Evolutionary conservation across 208 protist genomes (phyloP).

Genomic region (Crithidia brevicula): DNA sequence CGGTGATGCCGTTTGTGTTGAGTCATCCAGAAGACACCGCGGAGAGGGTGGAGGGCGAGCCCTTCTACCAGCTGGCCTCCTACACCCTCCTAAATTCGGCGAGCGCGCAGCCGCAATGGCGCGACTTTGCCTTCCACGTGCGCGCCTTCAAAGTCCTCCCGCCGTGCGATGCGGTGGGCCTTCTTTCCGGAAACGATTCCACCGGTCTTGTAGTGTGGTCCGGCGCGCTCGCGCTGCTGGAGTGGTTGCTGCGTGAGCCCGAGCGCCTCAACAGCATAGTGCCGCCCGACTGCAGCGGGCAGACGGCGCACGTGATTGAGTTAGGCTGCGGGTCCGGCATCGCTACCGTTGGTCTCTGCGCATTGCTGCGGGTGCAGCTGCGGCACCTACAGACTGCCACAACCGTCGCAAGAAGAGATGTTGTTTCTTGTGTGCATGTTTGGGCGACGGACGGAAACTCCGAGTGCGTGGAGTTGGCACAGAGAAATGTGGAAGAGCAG

Average conservation of each 20-base stretch:
- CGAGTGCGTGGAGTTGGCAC: slow-evolving; percentile 32
- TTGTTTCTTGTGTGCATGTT: slow-evolving; percentile 3
- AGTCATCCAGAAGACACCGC: slow-evolving; percentile 35
- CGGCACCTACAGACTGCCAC: not conserved
- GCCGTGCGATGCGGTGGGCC: slow-evolving; percentile 38
- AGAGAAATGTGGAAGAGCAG: slow-evolving; percentile 33
- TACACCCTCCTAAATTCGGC: slow-evolving; percentile 12
- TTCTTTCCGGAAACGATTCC: slow-evolving; percentile 34
- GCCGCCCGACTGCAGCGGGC: not conserved
- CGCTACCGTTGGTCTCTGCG: slow-evolving; percentile 28
- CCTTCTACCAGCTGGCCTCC: slow-evolving; percentile 35
- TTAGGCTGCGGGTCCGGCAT: slow-evolving; percentile 44
- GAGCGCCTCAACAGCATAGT: not conserved
- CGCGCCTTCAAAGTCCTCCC: slow-evolving; percentile 42
- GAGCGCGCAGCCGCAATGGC: not conserved
- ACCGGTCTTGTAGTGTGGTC: slow-evolving; percentile 51
- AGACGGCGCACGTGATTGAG: slow-evolving; percentile 21
- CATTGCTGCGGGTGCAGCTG: slow-evolving; percentile 3
- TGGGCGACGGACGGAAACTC: slow-evolving; percentile 44
- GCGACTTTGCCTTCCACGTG: slow-evolving; percentile 29
- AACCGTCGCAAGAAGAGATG: too few species aligned
- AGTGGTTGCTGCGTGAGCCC: slow-evolving; percentile 31
- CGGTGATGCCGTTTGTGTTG: slow-evolving; percentile 37
- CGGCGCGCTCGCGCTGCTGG: slow-evolving; percentile 40
- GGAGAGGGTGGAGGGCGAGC: slow-evolving; percentile 33